A percentile compares a stretch with the other conserved stretches of the same genome.
Evolutionary conservation across 2,329 filamentous ascomycete genomes (phyloP).

Genomic region (Achaetomium macrosporum): DNA sequence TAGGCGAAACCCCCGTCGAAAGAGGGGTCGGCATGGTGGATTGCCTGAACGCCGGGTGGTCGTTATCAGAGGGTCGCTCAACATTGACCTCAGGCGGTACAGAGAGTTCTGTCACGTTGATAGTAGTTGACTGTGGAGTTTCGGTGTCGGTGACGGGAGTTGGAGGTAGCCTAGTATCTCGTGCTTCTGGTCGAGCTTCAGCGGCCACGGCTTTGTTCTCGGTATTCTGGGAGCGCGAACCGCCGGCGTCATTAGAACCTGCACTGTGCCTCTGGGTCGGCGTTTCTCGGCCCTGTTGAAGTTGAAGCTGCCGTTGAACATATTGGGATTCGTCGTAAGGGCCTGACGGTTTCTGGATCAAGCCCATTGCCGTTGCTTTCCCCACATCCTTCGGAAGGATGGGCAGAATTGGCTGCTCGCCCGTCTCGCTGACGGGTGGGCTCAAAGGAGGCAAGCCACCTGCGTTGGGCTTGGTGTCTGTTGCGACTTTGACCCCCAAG

Average conservation of each 20-base stretch:
- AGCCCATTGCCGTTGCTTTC: slow-evolving; percentile 66
- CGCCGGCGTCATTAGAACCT: slow-evolving; percentile 38
- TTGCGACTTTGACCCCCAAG: slow-evolving; percentile 29
- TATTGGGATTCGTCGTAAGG: slow-evolving; percentile 83
- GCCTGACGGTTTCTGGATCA: slow-evolving; percentile 63
- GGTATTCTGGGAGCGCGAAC: slow-evolving; percentile 37
- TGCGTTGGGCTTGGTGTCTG: slow-evolving; percentile 35
- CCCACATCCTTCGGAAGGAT: slow-evolving; percentile 71
- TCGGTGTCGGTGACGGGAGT: slow-evolving; percentile 43
- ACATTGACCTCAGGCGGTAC: slow-evolving; percentile 33
- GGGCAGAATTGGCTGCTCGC: slow-evolving; percentile 58
- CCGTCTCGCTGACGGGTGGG: slow-evolving; percentile 65
- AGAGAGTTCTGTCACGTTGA: slow-evolving; percentile 16
- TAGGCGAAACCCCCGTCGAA: slow-evolving; percentile 27
- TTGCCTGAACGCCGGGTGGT: slow-evolving; percentile 50
- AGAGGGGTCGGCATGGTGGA: slow-evolving; percentile 41
- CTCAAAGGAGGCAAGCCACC: slow-evolving; percentile 51
- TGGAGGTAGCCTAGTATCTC: slow-evolving; percentile 31
- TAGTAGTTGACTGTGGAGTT: slow-evolving; percentile 27
- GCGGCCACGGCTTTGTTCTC: slow-evolving; percentile 29
- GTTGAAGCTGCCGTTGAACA: slow-evolving; percentile 71
- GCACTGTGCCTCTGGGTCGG: slow-evolving; percentile 43
- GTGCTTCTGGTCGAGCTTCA: slow-evolving; percentile 28
- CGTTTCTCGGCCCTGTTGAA: slow-evolving; percentile 68
- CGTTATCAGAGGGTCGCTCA: slow-evolving; percentile 45